Evolutionary conservation across 176 grass and related monocot species (phyloP).

Genomic region (Saccharum spontaneum): DNA sequence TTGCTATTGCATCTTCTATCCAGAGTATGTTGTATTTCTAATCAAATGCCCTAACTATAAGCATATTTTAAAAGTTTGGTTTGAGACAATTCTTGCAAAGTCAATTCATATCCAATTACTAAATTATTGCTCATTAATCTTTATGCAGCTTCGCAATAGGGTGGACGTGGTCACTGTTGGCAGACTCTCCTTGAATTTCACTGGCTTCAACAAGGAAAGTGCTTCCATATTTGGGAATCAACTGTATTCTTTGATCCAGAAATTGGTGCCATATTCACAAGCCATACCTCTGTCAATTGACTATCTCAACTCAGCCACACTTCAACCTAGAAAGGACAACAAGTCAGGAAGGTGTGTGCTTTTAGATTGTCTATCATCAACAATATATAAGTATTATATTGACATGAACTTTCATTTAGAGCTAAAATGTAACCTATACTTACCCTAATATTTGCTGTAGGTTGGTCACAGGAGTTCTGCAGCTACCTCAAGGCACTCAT

Average conservation of each 20-base stretch:
- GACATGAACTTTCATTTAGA: background rate
- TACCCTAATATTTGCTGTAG: constrained; percentile 43
- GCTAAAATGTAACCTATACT: constrained; percentile 1
- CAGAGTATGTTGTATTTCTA: constrained; percentile 45
- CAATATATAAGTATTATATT: background rate
- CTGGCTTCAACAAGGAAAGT: constrained; percentile 82
- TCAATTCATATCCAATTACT: constrained; percentile 19
- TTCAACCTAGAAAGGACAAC: constrained; percentile 92
- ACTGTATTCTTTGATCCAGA: constrained; percentile 59
- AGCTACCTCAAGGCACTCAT: constrained; percentile 77
- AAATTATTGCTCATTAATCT: background rate
- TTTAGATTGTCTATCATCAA: constrained; percentile 17
- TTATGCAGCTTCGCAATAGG: constrained; percentile 65
- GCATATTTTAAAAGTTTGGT: background rate
- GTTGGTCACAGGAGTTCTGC: constrained; percentile 76
- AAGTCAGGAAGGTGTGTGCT: constrained; percentile 70
- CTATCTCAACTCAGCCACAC: constrained; percentile 71
- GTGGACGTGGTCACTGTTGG: constrained; percentile 88
- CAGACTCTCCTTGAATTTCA: constrained; percentile 84
- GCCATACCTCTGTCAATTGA: constrained; percentile 81
- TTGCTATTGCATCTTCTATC: constrained; percentile 93
- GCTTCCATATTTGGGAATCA: constrained; percentile 77
- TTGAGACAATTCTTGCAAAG: background rate
- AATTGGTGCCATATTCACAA: constrained; percentile 73
- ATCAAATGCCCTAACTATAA: background rate